Percentiles rank a stretch among this genome's conserved stretches.
phyloP scores from a whole-genome alignment of 2,329 filamentous ascomycete species.

The Fusarium sp. region DNA sequence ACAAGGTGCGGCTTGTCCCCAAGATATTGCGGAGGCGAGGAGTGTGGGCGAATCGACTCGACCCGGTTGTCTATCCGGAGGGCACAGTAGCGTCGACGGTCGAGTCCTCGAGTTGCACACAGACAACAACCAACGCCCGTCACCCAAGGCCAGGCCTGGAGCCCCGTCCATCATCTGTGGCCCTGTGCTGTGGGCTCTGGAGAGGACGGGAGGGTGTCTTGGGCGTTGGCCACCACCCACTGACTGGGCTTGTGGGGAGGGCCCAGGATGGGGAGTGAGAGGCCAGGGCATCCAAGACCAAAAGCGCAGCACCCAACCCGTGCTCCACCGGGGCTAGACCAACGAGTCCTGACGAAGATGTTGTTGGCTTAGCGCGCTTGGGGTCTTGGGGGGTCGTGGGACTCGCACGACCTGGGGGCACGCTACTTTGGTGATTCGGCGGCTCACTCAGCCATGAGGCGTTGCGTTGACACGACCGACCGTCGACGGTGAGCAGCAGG shows the following conservation, averaged over 20 bases:
- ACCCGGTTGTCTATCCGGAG: slow-evolving; percentile 36
- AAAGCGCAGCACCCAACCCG: slow-evolving; percentile 9
- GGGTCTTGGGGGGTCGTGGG: slow-evolving; percentile 11
- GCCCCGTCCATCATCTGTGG: slow-evolving; percentile 33
- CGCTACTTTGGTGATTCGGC: slow-evolving; percentile 1
- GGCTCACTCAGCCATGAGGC: slow-evolving; percentile 6
- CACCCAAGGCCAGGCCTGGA: slow-evolving; percentile 31
- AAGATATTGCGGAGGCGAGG: slow-evolving; percentile 49
- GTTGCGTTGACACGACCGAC: not conserved
- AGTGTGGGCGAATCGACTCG: slow-evolving; percentile 43
- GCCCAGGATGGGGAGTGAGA: slow-evolving; percentile 29
- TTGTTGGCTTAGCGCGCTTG: slow-evolving; percentile 36
- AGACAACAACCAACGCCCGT: slow-evolving; percentile 18
- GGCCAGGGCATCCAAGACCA: slow-evolving; percentile 24
- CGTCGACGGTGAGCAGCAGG: slow-evolving; percentile 8
- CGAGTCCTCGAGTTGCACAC: slow-evolving; percentile 39
- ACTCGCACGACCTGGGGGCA: slow-evolving; percentile 3
- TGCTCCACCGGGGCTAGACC: slow-evolving; percentile 35
- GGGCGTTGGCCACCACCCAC: slow-evolving; percentile 30
- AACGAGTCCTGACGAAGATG: slow-evolving; percentile 32
- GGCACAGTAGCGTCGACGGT: slow-evolving; percentile 35
- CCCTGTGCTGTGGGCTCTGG: slow-evolving; percentile 27
- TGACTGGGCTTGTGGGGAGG: slow-evolving; percentile 33
- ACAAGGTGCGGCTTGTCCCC: slow-evolving; percentile 45
- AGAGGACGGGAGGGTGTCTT: slow-evolving; percentile 25